phyloP scores from a whole-genome alignment of 179 eudicot genomes.

The Beta macrorhiza region DNA sequence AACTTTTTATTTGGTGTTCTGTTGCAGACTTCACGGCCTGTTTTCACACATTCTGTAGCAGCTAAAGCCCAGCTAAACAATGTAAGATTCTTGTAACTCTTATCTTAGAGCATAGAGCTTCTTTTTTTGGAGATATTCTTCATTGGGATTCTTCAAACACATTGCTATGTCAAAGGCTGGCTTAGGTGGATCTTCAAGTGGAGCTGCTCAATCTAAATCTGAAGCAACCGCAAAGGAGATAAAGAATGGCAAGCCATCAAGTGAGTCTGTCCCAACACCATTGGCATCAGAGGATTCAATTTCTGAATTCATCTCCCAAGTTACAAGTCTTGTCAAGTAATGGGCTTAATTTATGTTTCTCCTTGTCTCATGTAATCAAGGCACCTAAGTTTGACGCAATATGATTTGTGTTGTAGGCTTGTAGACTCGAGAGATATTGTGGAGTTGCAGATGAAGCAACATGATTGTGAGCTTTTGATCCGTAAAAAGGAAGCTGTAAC shows the following conservation, averaged over 20 bases:
- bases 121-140: conserved; percentile 26
- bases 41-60: conserved; percentile 34
- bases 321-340: conserved; percentile 74
- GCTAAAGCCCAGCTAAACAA: conserved; percentile 54
- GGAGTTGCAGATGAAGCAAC: conserved; percentile 86
- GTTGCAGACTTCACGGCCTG: conserved; percentile 42
- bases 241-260: conserved; percentile 42
- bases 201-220: conserved; percentile 35
- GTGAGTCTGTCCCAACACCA: conserved; percentile 32
- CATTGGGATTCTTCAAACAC: conserved; percentile 33
- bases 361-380: neutral
- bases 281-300: conserved; percentile 66
- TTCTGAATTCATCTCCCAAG: conserved; percentile 73
- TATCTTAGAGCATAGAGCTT: conserved; percentile 28
- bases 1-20: conserved; percentile 4
- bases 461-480: conserved; percentile 70
- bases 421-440: conserved; percentile 92
- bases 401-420: conserved; percentile 45
- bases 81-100: conserved; percentile 41
- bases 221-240: conserved; percentile 30
- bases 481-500: conserved; percentile 84
- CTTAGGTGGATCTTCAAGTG: conserved; percentile 50
- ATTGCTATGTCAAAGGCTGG: conserved; percentile 51
- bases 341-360: conserved; percentile 16
- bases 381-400: neutral